Evolutionary conservation across 192 early-diverging fungal species (phyloP).

Genomic region (Rhizoclosmatium sp.): DNA sequence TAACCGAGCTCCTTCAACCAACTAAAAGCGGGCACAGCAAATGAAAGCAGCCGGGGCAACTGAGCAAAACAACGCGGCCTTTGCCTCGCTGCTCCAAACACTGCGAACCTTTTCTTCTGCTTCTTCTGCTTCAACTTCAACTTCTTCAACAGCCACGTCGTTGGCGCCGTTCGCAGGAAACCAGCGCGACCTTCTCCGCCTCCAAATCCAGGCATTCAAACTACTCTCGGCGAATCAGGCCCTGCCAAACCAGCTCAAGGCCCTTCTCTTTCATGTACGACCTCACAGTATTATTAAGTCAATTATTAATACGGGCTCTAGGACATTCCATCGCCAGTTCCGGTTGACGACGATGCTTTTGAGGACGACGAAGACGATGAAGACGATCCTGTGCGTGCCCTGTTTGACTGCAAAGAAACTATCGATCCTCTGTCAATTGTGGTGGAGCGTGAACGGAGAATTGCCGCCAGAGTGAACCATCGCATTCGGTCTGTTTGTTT

Average conservation of each 20-base stretch:
- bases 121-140: constrained; percentile 36
- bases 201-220: constrained; percentile 88
- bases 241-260: constrained; percentile 74
- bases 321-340: constrained; percentile 47
- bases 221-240: constrained; percentile 81
- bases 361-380: constrained; percentile 28
- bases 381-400: constrained; percentile 20
- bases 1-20: not conserved
- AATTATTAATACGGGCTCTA: not conserved
- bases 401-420: constrained; percentile 56
- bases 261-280: not conserved
- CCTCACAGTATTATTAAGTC: not conserved
- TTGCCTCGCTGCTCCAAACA: constrained; percentile 70
- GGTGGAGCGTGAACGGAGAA: constrained; percentile 79
- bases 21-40: constrained; percentile 46
- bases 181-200: constrained; percentile 75
- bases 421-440: constrained; percentile 81
- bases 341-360: constrained; percentile 62
- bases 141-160: not conserved
- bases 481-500: constrained; percentile 74
- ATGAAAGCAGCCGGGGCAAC: constrained; percentile 74
- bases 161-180: constrained; percentile 38
- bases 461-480: constrained; percentile 74
- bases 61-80: constrained; percentile 80
- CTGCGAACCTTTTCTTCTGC: constrained; percentile 57